Evolutionary conservation across 441 rosid genomes (phyloP), one percentile per base, ranked within the genome.

Genomic region (Metrosideros polymorpha): DNA sequence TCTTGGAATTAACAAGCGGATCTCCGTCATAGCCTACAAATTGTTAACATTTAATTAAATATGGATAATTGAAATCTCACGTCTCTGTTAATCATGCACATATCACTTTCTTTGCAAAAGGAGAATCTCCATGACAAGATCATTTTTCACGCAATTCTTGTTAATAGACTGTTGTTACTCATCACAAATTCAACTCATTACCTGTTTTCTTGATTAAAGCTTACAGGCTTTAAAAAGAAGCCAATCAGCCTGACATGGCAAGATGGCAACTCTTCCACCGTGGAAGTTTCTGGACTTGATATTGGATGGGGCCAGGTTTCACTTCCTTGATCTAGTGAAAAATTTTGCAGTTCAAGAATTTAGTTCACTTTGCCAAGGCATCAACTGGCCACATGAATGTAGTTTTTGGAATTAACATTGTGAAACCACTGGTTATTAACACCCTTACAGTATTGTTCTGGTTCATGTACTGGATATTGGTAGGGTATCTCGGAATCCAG

Each of bases 241-340:
- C 91, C 84, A 86, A 92, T 95, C 79, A 92, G 92, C 85, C 90
- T 96, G 91, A 87, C 92, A 85, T 91, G 97, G 94, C 88, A 91
- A 91, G 91, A 91, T 84, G 84, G 85, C 59, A 92, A 92, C 14
- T 92, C 91, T 90, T 89, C 96, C 87, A 82, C 87, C 0, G 99
- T 97, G 82, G 99, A 96, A 95, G 89, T 97, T 87, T 96, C 98
- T 85, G 99, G 99, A 85, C 98, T 97, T 85, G 99, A 97, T 92
- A 93, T 97, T 43, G 99, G 99, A 89, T 97, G 99, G 99, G 98
- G 98, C 84, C 98, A 97, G 99, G 99, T 97, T 93, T 47, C n/a
- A 2, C 32, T 50, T 25, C 10, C 35, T 66, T 35, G 15, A 35
- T 66, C 76, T 22, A 35, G 27, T 5, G 77, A 35, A 35, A 66